Evolutionary conservation across 202 grass and related monocot genomes (phyloP), one percentile per base, ranked within the genome.

Genomic region (Saccharum hybrid): DNA sequence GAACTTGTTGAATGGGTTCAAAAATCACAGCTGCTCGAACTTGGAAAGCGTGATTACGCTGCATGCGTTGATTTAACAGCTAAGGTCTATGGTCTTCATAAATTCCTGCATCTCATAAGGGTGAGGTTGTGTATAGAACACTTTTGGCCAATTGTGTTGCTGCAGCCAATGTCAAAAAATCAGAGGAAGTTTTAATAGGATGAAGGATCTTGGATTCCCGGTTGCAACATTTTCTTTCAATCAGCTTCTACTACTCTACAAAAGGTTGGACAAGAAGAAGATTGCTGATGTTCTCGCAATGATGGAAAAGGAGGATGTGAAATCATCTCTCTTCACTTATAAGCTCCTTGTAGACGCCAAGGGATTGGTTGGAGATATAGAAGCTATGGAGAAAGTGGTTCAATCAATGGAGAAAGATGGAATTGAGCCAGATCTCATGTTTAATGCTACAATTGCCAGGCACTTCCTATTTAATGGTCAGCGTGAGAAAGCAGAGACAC

Each of bases 261-360:
- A 88, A 83, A 87, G 74, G 77, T n/a, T 86, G 45, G 88, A 98
- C 82, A 93, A 23, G 66, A 98, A n/a, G n/a, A n/a, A 94, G 88
- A 93, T 98, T 21, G 15, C 87, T 40, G 95, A 98, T 87, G 85
- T 94, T 64, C 89, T 98, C 1, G 16, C 45, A 37, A 90, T 91
- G 88, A 98, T 98, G 92, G 95, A 94, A 67, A 94, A 88, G 79
- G 82, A 93, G 51, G 74, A 88, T 86, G 28, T 94, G 72, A 98
- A 93, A 78, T 90, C 92, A 62, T 83, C 68, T 62, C 87, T 90
- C 34, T 87, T 94, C 51, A 91, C 95, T 75, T 98, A 93, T 81
- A 98, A 84, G 71, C 74, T 94, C 37, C 88, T 98, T 43, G 76
- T 94, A 72, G 92, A 94, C 37, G 63, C 34, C n/a, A 97, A 94